Evolutionary conservation across 129 eudicot species (phyloP).

Genomic region (Flaveria linearis): DNA sequence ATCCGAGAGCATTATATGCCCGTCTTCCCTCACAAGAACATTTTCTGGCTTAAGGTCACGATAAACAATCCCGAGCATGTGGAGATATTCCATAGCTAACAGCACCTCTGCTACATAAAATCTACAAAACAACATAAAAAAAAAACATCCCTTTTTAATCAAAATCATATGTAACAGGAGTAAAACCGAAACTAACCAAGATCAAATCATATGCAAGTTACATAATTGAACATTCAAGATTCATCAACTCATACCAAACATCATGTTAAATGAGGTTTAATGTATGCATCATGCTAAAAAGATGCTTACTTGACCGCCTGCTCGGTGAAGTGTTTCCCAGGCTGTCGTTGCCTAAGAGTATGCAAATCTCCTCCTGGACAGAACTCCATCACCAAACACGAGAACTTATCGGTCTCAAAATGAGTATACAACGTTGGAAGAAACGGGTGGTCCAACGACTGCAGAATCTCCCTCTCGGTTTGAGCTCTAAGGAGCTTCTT

Average conservation of each 20-base stretch:
- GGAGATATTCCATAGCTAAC: slow-evolving; percentile 77
- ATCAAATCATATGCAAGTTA: not conserved
- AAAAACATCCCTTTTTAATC: not conserved
- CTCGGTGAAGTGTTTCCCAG: slow-evolving; percentile 75
- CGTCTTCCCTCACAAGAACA: slow-evolving; percentile 83
- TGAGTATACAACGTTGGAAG: slow-evolving; percentile 72
- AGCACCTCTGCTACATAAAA: slow-evolving; percentile 79
- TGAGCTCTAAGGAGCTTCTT: slow-evolving; percentile 87
- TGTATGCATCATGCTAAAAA: not conserved
- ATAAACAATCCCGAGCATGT: slow-evolving; percentile 88
- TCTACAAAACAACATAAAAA: slow-evolving; percentile 33
- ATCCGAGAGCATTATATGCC: slow-evolving; percentile 85
- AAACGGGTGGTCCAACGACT: slow-evolving; percentile 78
- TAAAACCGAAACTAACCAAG: not conserved
- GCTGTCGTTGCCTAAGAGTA: slow-evolving; percentile 78
- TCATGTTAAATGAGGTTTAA: slow-evolving; percentile 2
- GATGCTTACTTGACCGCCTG: slow-evolving; percentile 73
- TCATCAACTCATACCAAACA: slow-evolving; percentile 3
- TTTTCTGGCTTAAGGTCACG: slow-evolving; percentile 91
- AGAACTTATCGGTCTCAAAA: slow-evolving; percentile 80
- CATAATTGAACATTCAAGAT: not conserved
- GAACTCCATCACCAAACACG: slow-evolving; percentile 87
- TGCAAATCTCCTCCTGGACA: slow-evolving; percentile 90
- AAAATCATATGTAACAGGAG: not conserved
- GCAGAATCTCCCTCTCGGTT: slow-evolving; percentile 77